A percentile compares a stretch with the other conserved stretches of the same genome.
Evolutionary conservation across 495 filamentous ascomycete species (phyloP).

Genomic region (Hypomontagnella submonticulosa): DNA sequence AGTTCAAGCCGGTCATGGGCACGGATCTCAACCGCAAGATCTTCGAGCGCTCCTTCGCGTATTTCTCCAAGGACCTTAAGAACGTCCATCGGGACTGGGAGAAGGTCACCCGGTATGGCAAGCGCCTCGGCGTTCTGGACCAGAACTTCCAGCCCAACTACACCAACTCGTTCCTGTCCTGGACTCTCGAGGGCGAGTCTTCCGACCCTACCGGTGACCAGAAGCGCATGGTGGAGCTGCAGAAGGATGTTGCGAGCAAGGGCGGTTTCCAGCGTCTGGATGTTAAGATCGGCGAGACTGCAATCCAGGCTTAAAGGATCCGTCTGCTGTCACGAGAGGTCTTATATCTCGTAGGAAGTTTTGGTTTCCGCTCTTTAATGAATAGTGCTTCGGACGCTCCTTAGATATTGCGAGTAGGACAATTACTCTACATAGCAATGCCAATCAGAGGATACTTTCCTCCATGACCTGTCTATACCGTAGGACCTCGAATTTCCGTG

Average conservation of each 20-base stretch:
- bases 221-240: conserved; percentile 71
- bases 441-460: conserved; percentile 7
- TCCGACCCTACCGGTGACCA: conserved; percentile 71
- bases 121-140: conserved; percentile 70
- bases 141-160: conserved; percentile 71
- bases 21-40: conserved; percentile 75
- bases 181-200: conserved; percentile 69
- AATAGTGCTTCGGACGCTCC: conserved; percentile 13
- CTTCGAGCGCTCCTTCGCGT: conserved; percentile 75
- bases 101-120: conserved; percentile 76
- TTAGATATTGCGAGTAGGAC: conserved; percentile 7
- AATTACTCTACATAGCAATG: conserved; percentile 24
- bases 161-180: conserved; percentile 71
- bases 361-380: conserved; percentile 13
- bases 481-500: too few species aligned
- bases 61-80: conserved; percentile 77
- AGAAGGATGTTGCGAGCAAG: conserved; percentile 64
- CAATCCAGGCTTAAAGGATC: conserved; percentile 25
- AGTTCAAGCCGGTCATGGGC: conserved; percentile 74
- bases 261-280: conserved; percentile 60
- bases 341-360: not conserved
- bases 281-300: conserved; percentile 2
- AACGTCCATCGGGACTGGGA: conserved; percentile 74
- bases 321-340: not conserved
- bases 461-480: too few species aligned